Evolutionary conservation across 208 protist species (phyloP).

Genomic region (Wallacemonas sp.): DNA sequence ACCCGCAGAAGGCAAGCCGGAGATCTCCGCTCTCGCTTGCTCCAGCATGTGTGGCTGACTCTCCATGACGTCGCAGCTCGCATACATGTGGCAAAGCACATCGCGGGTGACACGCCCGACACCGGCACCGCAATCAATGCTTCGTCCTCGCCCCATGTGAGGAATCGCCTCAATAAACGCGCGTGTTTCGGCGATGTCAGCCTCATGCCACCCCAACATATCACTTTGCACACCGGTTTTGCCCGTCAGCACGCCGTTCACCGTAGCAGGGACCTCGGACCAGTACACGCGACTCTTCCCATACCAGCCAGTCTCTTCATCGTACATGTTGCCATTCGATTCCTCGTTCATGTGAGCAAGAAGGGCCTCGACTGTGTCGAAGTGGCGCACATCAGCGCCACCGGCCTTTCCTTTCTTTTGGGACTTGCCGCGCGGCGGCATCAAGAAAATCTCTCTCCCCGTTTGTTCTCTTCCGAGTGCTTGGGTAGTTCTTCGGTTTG

Average conservation of each 20-base stretch:
- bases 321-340: constrained; percentile 32
- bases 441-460: neutral
- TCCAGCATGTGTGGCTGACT: constrained; percentile 47
- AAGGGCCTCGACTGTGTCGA: constrained; percentile 14
- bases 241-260: constrained; percentile 59
- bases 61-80: constrained; percentile 49
- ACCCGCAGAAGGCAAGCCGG: constrained; percentile 27
- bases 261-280: constrained; percentile 39
- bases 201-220: constrained; percentile 28
- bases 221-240: constrained; percentile 27
- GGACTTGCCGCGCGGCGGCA: neutral
- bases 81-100: constrained; percentile 40
- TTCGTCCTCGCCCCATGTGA: constrained; percentile 25
- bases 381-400: constrained; percentile 3
- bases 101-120: constrained; percentile 54
- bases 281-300: constrained; percentile 64
- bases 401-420: neutral
- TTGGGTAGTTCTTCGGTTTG: neutral
- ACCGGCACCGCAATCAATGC: constrained; percentile 65
- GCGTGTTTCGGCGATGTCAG: constrained; percentile 33
- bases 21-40: constrained; percentile 38
- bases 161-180: constrained; percentile 40
- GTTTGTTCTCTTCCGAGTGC: neutral
- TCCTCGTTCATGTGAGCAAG: constrained; percentile 15
- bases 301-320: constrained; percentile 44